phyloP scores from a whole-genome alignment of 345 rosid genomes.

The Tarenaya hassleriana region DNA sequence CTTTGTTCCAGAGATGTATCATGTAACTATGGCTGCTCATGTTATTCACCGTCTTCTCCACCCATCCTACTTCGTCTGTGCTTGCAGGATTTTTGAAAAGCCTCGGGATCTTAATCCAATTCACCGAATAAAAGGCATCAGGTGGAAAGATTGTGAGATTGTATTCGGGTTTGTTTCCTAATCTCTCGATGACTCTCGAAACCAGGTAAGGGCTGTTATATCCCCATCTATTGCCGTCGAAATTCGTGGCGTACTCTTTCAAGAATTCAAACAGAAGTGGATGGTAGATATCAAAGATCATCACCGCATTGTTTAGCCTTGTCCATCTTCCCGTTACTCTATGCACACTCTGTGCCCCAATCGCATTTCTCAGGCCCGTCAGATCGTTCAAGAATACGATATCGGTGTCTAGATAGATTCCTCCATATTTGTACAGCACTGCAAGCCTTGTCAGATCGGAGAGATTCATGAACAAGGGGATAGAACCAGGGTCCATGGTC shows the following conservation, averaged over 20 bases:
- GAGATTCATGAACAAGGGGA: conserved; percentile 50
- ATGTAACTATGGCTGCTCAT: conserved; percentile 32
- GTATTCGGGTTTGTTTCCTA: conserved; percentile 32
- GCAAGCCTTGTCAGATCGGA: conserved; percentile 66
- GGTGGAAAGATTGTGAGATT: conserved; percentile 45
- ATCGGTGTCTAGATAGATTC: conserved; percentile 68
- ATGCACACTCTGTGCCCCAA: conserved; percentile 62
- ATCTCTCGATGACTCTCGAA: conserved; percentile 45
- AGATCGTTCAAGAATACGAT: conserved; percentile 51
- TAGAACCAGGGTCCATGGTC: conserved; percentile 55
- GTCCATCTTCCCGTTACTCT: conserved; percentile 43
- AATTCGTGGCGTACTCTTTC: conserved; percentile 54
- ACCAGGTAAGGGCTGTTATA: conserved; percentile 67
- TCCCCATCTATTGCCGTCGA: conserved; percentile 69
- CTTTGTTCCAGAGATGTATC: conserved; percentile 54
- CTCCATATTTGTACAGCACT: conserved; percentile 63
- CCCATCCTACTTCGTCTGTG: conserved; percentile 35
- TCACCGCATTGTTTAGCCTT: conserved; percentile 60
- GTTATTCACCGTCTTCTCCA: conserved; percentile 24
- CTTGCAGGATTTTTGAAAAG: conserved; percentile 50
- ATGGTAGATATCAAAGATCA: conserved; percentile 57
- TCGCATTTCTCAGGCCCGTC: conserved; percentile 42
- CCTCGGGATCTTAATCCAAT: conserved; percentile 45
- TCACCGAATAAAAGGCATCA: conserved; percentile 54
- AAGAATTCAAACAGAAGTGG: conserved; percentile 52